Percentiles rank a stretch among this genome's conserved stretches.
Conservation (phyloP, 1,139 yeast genomes). For the Yamadazyma blattariae region DNA sequence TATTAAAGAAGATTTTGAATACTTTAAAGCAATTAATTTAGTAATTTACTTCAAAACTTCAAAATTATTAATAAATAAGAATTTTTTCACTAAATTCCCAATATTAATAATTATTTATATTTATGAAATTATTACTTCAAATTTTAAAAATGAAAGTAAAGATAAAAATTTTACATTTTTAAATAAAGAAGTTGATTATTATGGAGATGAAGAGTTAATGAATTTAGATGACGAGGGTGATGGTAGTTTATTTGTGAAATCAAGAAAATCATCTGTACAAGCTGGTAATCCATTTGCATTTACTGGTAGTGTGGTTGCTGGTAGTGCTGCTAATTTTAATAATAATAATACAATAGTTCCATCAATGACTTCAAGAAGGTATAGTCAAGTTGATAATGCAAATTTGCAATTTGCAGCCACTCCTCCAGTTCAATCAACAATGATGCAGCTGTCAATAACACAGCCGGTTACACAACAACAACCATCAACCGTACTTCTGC, state of each 20-base stretch:
- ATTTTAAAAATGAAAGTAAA: slow-evolving; percentile 8
- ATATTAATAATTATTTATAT: slow-evolving; percentile 29
- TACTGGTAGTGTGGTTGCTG: slow-evolving; percentile 1
- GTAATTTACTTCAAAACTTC: slow-evolving; percentile 31
- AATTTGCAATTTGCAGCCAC: slow-evolving; percentile 15
- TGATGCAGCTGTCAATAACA: background rate
- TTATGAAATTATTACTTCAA: slow-evolving; percentile 24
- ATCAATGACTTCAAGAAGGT: slow-evolving; percentile 10
- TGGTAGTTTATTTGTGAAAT: slow-evolving; percentile 19
- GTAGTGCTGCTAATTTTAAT: too few species aligned
- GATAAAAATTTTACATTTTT: slow-evolving; percentile 38
- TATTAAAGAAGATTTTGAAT: slow-evolving; percentile 42
- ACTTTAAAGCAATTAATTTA: slow-evolving; percentile 38
- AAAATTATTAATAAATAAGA: slow-evolving; percentile 12
- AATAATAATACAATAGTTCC: slow-evolving; percentile 5
- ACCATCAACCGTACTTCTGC: too few species aligned
- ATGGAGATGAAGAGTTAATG: slow-evolving; percentile 28
- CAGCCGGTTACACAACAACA: too few species aligned
- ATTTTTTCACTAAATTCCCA: slow-evolving; percentile 28
- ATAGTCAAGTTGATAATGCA: slow-evolving; percentile 17
- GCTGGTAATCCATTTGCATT: slow-evolving; percentile 1
- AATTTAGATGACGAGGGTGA: slow-evolving; percentile 24
- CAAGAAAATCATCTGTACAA: slow-evolving; percentile 21
- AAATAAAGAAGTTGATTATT: slow-evolving; percentile 25
- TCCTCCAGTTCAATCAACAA: background rate